Conservation (phyloP, 108 stramenopile genomes). For the Asterionellopsis glacialis region DNA sequence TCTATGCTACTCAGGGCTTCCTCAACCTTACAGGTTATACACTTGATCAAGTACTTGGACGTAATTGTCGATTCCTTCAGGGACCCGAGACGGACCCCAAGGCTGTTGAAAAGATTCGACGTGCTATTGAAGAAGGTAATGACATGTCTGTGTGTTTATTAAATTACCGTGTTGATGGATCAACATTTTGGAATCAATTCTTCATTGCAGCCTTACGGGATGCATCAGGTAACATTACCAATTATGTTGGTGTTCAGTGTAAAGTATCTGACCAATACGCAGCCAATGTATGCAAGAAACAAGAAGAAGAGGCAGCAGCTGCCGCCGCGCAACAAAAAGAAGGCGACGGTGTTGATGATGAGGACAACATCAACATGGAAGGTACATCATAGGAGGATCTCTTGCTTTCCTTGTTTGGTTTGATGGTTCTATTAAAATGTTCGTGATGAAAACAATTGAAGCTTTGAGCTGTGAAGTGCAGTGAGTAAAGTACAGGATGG, state of each 20-base stretch:
- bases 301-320: constrained; percentile 57
- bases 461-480: too few relatives aligned
- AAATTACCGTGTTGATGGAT: constrained; percentile 96
- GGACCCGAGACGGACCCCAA: constrained; percentile 94
- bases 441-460: too few relatives aligned
- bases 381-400: too few relatives aligned
- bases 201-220: constrained; percentile 93
- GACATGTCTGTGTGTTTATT: constrained; percentile 91
- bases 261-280: constrained; percentile 88
- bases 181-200: constrained; percentile 98
- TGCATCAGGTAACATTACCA: constrained; percentile 87
- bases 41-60: constrained; percentile 86
- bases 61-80: constrained; percentile 96
- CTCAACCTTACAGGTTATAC: constrained; percentile 93
- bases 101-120: constrained; percentile 91
- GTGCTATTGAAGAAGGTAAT: constrained; percentile 82
- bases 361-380: too few relatives aligned
- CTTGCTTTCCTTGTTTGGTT: too few relatives aligned
- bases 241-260: constrained; percentile 98
- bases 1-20: constrained; percentile 91
- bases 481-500: too few relatives aligned
- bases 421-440: too few relatives aligned
- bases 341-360: not conserved
- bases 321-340: not conserved
- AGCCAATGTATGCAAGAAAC: constrained; percentile 78